Base-by-base conservation (phyloP, 2,329 filamentous ascomycete genomes). In the Colletotrichum melonis region DNA sequence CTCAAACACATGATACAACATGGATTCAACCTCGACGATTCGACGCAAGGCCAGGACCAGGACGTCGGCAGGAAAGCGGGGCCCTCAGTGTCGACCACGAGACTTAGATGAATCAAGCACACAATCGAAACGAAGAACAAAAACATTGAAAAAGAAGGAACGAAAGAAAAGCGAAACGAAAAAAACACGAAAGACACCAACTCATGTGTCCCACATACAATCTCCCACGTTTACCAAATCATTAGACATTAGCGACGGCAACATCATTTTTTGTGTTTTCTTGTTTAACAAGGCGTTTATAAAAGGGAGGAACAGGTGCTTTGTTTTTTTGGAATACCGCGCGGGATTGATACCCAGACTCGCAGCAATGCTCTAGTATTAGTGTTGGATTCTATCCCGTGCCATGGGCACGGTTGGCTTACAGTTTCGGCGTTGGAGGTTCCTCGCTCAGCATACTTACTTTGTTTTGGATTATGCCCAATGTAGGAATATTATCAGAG, bases 301-400 rank as follows among this genome's bases (percentile, higher is more conserved):
- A 42, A 52, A 52, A 65, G n/a, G 52, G 52, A 46, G 22, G 30
- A 14, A 24, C 24, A 52, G 5, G 24, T 64, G 7, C 42, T 49
- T 19, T 56, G 5, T 54, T 49, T 22, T 49, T 30, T 55, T 26
- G 8, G 54, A 52, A 57, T 46, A 65, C 35, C 63, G 63, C 63
- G 62, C 35, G 67, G 71, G 67, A 73, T 71, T 73, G 71, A 73
- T 73, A 73, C 71, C 71, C 71, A 73, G 56, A 62, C 60, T 73
- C 67, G 71, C 67, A 68, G 49, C 49, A 68, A 60, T 55, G 30
- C 62, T 26, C 35, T 32, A 16, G 32, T 64, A 64, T 24, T 68
- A 46, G n/a, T 32, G 5, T 62, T 62, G 56, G 35, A 62, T 56
- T 60, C 22, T 58, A 65, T 35, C 49, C 19, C 24, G 24, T 65